phyloP scores from a whole-genome alignment of 2,329 filamentous ascomycete genomes.

The Biscogniauxia sp. region DNA sequence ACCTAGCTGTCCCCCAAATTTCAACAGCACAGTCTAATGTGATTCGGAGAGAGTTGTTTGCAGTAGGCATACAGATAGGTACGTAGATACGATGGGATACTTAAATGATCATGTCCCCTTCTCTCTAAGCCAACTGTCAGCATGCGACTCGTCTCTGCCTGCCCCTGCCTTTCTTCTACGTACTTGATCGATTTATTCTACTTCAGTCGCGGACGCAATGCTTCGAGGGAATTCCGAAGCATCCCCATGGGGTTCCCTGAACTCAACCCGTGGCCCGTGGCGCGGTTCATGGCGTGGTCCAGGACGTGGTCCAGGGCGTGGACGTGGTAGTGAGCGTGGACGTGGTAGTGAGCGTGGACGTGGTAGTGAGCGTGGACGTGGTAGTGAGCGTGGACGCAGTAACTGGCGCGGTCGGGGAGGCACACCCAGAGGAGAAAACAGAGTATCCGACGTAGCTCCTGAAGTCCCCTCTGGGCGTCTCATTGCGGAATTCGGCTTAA shows the following conservation, averaged over 20 bases:
- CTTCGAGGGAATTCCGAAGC: neutral
- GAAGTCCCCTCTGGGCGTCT: slow-evolving; percentile 17
- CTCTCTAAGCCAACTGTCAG: neutral
- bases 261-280: neutral
- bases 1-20: neutral
- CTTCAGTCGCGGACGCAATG: neutral
- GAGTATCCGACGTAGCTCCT: neutral
- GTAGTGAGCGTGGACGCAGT: no score
- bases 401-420: neutral
- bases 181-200: neutral
- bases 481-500: slow-evolving; percentile 14
- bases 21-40: neutral
- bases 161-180: neutral
- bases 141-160: neutral
- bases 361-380: no score
- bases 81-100: neutral
- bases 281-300: neutral
- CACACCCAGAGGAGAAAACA: neutral
- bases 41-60: neutral
- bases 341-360: neutral
- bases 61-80: neutral
- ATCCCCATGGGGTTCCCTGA: neutral
- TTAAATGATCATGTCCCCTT: neutral
- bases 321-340: neutral
- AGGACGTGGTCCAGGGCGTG: neutral